Evolutionary conservation across 2,329 filamentous ascomycete genomes (phyloP).

Genomic region (Aureobasidium zeae): DNA sequence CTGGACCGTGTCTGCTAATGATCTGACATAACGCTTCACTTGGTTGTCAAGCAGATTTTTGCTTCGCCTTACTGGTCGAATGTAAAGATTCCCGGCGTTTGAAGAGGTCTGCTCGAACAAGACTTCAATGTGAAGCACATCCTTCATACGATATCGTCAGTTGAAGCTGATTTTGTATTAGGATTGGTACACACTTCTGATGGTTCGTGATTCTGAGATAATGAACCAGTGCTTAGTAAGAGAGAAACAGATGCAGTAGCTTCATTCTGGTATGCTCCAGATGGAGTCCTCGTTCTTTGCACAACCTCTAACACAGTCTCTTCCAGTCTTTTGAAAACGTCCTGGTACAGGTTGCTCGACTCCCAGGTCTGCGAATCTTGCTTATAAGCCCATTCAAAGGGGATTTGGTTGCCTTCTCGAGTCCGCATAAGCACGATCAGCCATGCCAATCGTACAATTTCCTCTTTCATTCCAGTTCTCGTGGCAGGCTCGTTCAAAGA

Average conservation of each 20-base stretch:
- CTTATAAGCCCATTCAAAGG: conserved; percentile 37
- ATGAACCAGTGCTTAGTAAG: conserved; percentile 12
- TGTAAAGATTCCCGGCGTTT: background rate
- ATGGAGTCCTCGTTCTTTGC: too few relatives aligned
- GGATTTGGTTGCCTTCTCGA: conserved; percentile 31
- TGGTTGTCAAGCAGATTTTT: conserved; percentile 13
- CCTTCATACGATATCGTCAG: background rate
- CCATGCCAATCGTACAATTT: conserved; percentile 37
- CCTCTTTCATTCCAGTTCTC: conserved; percentile 33
- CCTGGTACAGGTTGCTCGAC: conserved; percentile 24
- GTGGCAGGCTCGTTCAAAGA: conserved; percentile 23
- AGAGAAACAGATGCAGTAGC: conserved; percentile 2
- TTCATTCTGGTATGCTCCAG: too few relatives aligned
- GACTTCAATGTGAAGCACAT: background rate
- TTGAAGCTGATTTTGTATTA: background rate
- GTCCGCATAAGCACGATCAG: conserved; percentile 37
- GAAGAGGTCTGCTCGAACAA: background rate
- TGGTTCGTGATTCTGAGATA: conserved; percentile 5
- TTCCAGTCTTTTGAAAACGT: conserved; percentile 29
- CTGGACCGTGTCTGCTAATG: conserved; percentile 14
- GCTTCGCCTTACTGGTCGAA: conserved; percentile 15
- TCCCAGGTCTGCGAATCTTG: too few relatives aligned
- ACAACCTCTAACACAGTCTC: conserved; percentile 24
- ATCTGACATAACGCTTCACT: conserved; percentile 15
- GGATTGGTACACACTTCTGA: background rate